Percentiles rank a stretch among this genome's conserved stretches.
phyloP scores from a whole-genome alignment of 768 basidiomycete species.

The Tylopilus subfusipes region DNA sequence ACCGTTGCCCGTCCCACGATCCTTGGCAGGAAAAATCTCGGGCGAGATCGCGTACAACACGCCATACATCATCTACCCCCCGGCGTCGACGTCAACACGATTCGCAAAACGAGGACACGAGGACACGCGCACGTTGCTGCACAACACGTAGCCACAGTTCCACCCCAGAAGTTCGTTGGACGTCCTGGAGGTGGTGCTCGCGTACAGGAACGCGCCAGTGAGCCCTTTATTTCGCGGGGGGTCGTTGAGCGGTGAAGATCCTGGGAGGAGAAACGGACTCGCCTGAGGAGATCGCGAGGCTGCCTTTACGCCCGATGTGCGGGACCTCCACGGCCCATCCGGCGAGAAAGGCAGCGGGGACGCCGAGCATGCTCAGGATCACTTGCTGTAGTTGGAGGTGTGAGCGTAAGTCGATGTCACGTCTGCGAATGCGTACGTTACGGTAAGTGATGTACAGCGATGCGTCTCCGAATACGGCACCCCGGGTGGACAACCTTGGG shows the following conservation, averaged over 20 bases:
- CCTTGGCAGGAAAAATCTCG: constrained; percentile 68
- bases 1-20: constrained; percentile 71
- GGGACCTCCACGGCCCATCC: constrained; percentile 69
- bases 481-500: constrained; percentile 55
- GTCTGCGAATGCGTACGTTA: constrained; percentile 41
- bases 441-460: constrained; percentile 70
- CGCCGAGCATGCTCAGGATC: constrained; percentile 62
- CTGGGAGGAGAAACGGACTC: constrained; percentile 31
- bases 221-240: constrained; percentile 50
- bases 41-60: constrained; percentile 69
- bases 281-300: constrained; percentile 61
- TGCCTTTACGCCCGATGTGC: constrained; percentile 61
- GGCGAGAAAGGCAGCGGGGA: constrained; percentile 70
- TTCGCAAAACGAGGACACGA: neutral
- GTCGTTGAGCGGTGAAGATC: constrained; percentile 42
- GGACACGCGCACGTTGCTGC: constrained; percentile 51
- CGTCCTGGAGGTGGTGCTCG: constrained; percentile 67
- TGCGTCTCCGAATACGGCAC: constrained; percentile 66
- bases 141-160: constrained; percentile 75
- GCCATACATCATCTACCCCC: constrained; percentile 66
- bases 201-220: constrained; percentile 73
- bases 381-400: constrained; percentile 46
- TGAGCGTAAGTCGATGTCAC: neutral
- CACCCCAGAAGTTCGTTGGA: constrained; percentile 69
- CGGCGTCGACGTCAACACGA: neutral